Percentiles rank a stretch among this genome's conserved stretches.
These are phyloP conservation scores for Pseudogymnoascus sp. DNA, from an alignment of 2,329 filamentous ascomycete species.

Conservation along the genomic window DNA sequence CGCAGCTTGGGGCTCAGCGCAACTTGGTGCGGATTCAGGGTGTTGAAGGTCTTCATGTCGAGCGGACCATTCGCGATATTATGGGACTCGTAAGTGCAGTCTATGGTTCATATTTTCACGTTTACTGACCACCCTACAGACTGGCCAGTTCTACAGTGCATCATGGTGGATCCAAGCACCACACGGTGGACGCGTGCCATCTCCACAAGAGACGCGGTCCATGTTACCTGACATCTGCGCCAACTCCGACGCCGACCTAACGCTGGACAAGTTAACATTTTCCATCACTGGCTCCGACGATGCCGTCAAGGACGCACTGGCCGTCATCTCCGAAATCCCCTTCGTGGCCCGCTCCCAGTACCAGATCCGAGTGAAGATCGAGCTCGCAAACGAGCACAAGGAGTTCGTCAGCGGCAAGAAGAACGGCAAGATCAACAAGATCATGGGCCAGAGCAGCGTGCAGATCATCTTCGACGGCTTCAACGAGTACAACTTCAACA, in stretches of 20 bases:
- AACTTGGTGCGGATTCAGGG: conserved; percentile 86
- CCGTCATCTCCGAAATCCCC: conserved; percentile 83
- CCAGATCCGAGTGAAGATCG: conserved; percentile 95
- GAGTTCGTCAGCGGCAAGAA: conserved; percentile 99
- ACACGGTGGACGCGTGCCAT: conserved; percentile 56
- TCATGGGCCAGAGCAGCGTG: conserved; percentile 98
- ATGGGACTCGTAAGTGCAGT: conserved; percentile 71
- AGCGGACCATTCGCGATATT: conserved; percentile 89
- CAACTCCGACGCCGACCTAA: conserved; percentile 89
- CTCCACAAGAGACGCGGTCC: conserved; percentile 65
- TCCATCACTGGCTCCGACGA: conserved; percentile 94
- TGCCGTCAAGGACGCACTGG: conserved; percentile 89
- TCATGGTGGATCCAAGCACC: conserved; percentile 88
- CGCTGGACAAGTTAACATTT: conserved; percentile 90
- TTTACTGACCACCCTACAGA: conserved; percentile 41
- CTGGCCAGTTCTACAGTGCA: conserved; percentile 94
- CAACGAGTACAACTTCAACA: conserved; percentile 99
- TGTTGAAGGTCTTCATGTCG: conserved; percentile 85
- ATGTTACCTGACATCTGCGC: conserved; percentile 95
- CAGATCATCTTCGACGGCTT: conserved; percentile 99
- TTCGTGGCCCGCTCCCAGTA: conserved; percentile 83
- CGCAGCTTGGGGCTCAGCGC: conserved; percentile 76
- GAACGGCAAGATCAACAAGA: conserved; percentile 99
- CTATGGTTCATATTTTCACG: conserved; percentile 14
- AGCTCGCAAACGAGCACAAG: conserved; percentile 98